A percentile compares a stretch with the other conserved stretches of the same genome.
These are phyloP conservation scores for Mycena rebaudengoi DNA, from an alignment of 768 basidiomycete species.

Conservation along the genomic window DNA sequence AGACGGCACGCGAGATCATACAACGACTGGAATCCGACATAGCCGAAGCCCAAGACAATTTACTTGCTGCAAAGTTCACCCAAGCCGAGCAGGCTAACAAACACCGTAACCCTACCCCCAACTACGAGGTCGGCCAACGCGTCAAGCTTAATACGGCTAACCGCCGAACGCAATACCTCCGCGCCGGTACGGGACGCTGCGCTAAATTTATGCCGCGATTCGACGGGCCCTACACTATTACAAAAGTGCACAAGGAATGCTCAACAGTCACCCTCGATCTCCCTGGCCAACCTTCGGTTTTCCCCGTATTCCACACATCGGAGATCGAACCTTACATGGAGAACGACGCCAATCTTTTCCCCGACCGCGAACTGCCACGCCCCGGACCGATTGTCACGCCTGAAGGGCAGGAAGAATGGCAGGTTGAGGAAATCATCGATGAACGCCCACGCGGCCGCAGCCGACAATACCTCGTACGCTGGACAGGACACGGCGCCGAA, in stretches of 20 bases:
- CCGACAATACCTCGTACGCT: slow-evolving; percentile 38
- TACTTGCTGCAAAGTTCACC: slow-evolving; percentile 32
- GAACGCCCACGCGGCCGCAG: slow-evolving; percentile 28
- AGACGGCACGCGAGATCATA: slow-evolving; percentile 11
- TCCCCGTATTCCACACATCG: slow-evolving; percentile 46
- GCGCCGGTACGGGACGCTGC: slow-evolving; percentile 26
- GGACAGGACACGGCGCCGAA: slow-evolving; percentile 35
- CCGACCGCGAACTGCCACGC: slow-evolving; percentile 22
- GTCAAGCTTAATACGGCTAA: slow-evolving; percentile 41
- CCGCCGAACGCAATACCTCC: slow-evolving; percentile 34
- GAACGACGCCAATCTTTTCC: slow-evolving; percentile 42
- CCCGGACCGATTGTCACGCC: slow-evolving; percentile 31
- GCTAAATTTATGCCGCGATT: slow-evolving; percentile 49
- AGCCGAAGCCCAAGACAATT: slow-evolving; percentile 35
- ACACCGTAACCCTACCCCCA: slow-evolving; percentile 21
- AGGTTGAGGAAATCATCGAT: slow-evolving; percentile 41
- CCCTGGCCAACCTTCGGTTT: slow-evolving; percentile 26
- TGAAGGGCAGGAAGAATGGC: slow-evolving; percentile 35
- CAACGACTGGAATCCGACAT: slow-evolving; percentile 22
- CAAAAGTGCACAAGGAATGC: neutral
- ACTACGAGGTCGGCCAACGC: slow-evolving; percentile 32
- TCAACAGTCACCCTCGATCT: slow-evolving; percentile 36
- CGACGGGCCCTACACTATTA: slow-evolving; percentile 41
- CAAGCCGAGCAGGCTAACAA: slow-evolving; percentile 36
- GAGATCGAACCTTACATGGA: slow-evolving; percentile 32